These are phyloP conservation scores for Candida hispaniensis DNA, from an alignment of 805 yeast genomes.

Conservation along the genomic window DNA sequence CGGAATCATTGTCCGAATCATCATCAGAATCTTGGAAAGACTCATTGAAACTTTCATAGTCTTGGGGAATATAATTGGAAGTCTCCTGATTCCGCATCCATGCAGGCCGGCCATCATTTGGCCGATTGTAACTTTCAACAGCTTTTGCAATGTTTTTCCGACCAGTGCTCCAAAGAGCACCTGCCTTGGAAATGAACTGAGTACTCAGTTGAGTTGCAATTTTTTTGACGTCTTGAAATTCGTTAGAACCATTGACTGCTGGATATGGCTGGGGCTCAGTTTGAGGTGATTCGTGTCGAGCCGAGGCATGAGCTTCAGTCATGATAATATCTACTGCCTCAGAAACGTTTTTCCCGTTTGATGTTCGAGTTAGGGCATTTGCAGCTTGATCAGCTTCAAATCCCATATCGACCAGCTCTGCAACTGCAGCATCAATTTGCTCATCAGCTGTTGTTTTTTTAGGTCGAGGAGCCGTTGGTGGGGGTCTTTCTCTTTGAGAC, in stretches of 20 bases:
- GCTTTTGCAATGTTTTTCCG: constrained; percentile 51
- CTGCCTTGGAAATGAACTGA: constrained; percentile 50
- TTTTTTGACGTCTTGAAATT: constrained; percentile 8
- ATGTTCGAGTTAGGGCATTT: constrained; percentile 44
- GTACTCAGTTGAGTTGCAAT: constrained; percentile 29
- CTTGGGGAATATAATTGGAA: constrained; percentile 21
- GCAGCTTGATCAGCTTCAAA: constrained; percentile 52
- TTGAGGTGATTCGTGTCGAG: constrained; percentile 20
- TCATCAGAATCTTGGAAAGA: constrained; percentile 14
- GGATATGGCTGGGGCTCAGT: background rate
- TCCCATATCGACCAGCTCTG: constrained; percentile 72
- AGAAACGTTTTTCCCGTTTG: constrained; percentile 46
- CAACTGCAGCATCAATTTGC: constrained; percentile 35
- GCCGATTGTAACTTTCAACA: constrained; percentile 43
- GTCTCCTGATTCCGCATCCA: constrained; percentile 64
- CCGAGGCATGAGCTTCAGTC: constrained; percentile 42
- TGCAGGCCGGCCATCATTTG: constrained; percentile 42
- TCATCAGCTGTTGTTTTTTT: constrained; percentile 8
- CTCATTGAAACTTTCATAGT: constrained; percentile 7
- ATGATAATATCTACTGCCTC: constrained; percentile 57
- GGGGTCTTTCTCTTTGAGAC: constrained; percentile 1
- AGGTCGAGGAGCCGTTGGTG: constrained; percentile 2
- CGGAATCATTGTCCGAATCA: constrained; percentile 8
- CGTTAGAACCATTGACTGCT: no score
- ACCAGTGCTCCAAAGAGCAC: constrained; percentile 47